Evolutionary conservation across 306 rosid genomes (phyloP), one percentile per base, ranked within the genome.

Genomic region (Clitoria ternatea): DNA sequence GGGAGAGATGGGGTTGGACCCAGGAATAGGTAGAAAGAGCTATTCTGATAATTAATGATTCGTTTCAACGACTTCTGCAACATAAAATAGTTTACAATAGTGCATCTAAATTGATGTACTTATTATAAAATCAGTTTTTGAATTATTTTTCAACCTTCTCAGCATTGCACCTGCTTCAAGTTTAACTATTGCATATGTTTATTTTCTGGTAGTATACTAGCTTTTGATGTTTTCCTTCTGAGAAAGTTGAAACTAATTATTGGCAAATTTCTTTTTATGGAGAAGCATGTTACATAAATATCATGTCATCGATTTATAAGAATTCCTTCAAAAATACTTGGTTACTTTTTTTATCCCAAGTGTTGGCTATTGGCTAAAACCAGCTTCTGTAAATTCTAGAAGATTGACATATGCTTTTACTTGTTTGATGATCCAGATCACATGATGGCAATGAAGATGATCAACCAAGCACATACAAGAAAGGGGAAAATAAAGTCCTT

Each of bases 381-480:
- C 35, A 59, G 69, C 69, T 70, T 64, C 20, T 50, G 65, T 65
- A 72, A 61, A 14, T 22, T 36, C n/a, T 22, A 43, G 50, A 35
- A 56, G 18, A 40, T 65, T 24, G 27, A 15, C 55, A 29, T 30
- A 61, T 32, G 12, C 48, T 66, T 60, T 36, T 65, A 39, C 19
- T 63, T 50, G 77, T 56, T 69, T 77, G 62, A 69, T 75, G 74
- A 67, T 79, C 65, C 79, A 94, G 98, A 94, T 86, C 98, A 90
- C 81, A 94, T 94, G 98, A 89, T 94, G 87, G 97, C 97, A 37
- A 94, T 94, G 98, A 90, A 81, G 84, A 94, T 94, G 97, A 90
- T 94, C 76, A 63, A 90, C 23, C 74, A 87, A 72, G 96, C 90
- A 6, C 98, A 85, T 64, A 60, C 33, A 39, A 85, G 69, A 19